These are phyloP conservation scores for Salicornia ramosissima DNA, from an alignment of 148 eudicot genomes.

Conservation along the genomic window DNA sequence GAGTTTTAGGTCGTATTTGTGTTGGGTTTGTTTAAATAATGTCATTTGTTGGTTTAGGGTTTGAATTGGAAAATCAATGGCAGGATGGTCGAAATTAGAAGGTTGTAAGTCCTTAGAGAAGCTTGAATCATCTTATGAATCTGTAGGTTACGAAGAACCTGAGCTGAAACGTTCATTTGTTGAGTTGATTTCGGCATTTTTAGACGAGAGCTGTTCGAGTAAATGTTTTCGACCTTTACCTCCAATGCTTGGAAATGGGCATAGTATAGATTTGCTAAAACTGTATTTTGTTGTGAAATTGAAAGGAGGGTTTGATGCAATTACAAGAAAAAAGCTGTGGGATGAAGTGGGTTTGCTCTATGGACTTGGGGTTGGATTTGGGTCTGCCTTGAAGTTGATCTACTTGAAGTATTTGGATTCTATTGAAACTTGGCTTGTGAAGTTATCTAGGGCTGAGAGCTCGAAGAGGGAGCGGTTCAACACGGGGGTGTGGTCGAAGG, in stretches of 20 bases:
- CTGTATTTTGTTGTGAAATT: constrained; percentile 48
- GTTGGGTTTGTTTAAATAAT: not conserved
- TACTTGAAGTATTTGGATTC: constrained; percentile 51
- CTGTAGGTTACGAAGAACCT: constrained; percentile 15
- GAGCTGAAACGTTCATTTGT: constrained; percentile 31
- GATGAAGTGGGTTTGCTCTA: constrained; percentile 46
- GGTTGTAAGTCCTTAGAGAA: constrained; percentile 22
- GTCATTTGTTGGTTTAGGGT: constrained; percentile 36
- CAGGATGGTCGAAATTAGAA: constrained; percentile 42
- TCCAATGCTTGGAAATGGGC: constrained; percentile 59
- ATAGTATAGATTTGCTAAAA: constrained; percentile 51
- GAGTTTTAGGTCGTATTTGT: constrained; percentile 13
- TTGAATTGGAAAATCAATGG: constrained; percentile 46
- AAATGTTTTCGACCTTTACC: constrained; percentile 44
- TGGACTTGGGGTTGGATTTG: constrained; percentile 42
- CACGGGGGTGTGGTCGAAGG: constrained; percentile 13
- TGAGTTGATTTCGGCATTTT: constrained; percentile 27
- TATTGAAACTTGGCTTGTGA: constrained; percentile 33
- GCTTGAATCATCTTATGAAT: constrained; percentile 6
- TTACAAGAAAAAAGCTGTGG: constrained; percentile 46
- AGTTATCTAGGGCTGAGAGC: constrained; percentile 18
- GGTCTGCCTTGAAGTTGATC: constrained; percentile 49
- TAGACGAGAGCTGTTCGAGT: constrained; percentile 27
- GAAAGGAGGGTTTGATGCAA: constrained; percentile 52
- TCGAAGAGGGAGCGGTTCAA: constrained; percentile 18